phyloP scores from a whole-genome alignment of 2,329 filamentous ascomycete species.

The Xylaria sp. region DNA sequence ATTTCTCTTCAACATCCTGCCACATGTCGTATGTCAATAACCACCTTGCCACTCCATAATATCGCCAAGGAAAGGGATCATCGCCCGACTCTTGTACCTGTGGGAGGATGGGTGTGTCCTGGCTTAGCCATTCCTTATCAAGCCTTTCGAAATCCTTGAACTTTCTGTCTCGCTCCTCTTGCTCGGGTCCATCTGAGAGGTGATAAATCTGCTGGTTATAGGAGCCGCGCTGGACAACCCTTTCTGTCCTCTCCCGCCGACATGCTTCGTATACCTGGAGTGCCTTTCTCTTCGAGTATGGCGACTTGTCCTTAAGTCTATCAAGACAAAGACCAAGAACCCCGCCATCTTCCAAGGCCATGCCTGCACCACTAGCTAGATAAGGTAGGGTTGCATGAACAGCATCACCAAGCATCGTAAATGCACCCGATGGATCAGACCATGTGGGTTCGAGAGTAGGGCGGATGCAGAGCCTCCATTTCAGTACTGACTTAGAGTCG shows the following conservation, averaged over 20 bases:
- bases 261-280: constrained; percentile 65
- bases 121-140: constrained; percentile 48
- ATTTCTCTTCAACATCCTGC: constrained; percentile 52
- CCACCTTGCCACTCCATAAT: constrained; percentile 54
- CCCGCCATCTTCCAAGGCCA: constrained; percentile 68
- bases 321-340: constrained; percentile 60
- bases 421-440: constrained; percentile 65
- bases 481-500: constrained; percentile 60
- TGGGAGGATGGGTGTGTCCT: constrained; percentile 23
- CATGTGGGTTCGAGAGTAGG: constrained; percentile 56
- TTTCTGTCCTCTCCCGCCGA: constrained; percentile 66
- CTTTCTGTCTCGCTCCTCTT: constrained; percentile 60
- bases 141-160: constrained; percentile 48
- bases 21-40: constrained; percentile 54
- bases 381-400: constrained; percentile 70
- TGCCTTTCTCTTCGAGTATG: constrained; percentile 49
- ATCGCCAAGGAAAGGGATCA: constrained; percentile 55
- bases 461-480: constrained; percentile 55
- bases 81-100: constrained; percentile 50
- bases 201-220: constrained; percentile 71
- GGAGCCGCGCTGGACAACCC: constrained; percentile 69
- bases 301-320: constrained; percentile 54
- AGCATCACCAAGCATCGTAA: constrained; percentile 69
- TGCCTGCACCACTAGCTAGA: constrained; percentile 65
- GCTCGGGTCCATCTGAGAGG: constrained; percentile 66